phyloP scores from a whole-genome alignment of 2,329 filamentous ascomycete species.

The Calonectria pseudoreteaudii region DNA sequence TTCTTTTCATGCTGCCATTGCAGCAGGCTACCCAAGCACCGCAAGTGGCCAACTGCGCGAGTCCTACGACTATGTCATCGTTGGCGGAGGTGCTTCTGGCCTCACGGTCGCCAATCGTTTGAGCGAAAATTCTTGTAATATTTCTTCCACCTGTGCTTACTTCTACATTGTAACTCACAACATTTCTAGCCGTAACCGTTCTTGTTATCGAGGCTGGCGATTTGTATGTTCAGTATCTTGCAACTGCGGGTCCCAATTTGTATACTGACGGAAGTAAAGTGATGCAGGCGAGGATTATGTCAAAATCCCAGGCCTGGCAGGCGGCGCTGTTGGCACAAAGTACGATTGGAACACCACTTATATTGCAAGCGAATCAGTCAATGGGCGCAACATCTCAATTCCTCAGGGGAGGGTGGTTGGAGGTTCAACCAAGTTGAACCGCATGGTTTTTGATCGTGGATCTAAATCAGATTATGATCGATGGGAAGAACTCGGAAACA shows the following conservation, averaged over 20 bases:
- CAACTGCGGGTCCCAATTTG: not conserved
- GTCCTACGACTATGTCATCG: slow-evolving; percentile 36
- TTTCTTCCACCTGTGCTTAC: not conserved
- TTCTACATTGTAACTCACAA: not conserved
- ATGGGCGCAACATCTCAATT: slow-evolving; percentile 29
- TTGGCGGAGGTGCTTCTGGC: slow-evolving; percentile 35
- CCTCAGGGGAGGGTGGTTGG: slow-evolving; percentile 50
- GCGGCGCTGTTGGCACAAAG: slow-evolving; percentile 37
- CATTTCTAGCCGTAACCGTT: slow-evolving; percentile 26
- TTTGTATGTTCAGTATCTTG: slow-evolving; percentile 28
- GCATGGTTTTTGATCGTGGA: slow-evolving; percentile 53
- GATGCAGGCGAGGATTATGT: slow-evolving; percentile 36
- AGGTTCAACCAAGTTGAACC: slow-evolving; percentile 56
- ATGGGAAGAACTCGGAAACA: slow-evolving; percentile 60
- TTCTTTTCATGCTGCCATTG: not conserved
- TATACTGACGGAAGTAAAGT: not conserved
- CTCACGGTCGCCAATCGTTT: slow-evolving; percentile 38
- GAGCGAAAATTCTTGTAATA: slow-evolving; percentile 32
- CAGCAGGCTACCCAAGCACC: not conserved
- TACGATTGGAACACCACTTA: slow-evolving; percentile 42
- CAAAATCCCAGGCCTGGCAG: slow-evolving; percentile 37
- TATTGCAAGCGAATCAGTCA: slow-evolving; percentile 17
- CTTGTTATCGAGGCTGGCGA: slow-evolving; percentile 38
- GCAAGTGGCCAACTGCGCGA: not conserved
- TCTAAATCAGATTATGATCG: slow-evolving; percentile 55